phyloP scores from a whole-genome alignment of 164 flowering plant genomes.

The Paratinospora sagittata region DNA sequence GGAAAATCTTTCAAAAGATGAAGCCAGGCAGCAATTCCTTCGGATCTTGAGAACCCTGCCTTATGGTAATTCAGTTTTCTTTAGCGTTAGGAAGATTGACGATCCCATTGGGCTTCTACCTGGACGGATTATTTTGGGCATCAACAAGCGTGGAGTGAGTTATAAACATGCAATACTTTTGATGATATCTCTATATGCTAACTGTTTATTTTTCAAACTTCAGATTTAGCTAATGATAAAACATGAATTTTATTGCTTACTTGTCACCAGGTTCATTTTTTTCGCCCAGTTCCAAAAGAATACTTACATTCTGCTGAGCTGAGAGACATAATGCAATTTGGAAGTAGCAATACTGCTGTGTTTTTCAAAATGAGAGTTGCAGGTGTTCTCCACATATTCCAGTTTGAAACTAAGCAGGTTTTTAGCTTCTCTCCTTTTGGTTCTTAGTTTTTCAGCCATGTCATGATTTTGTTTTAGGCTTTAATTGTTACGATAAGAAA shows the following conservation, averaged over 20 bases:
- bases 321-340: slow-evolving; percentile 99
- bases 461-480: not conserved
- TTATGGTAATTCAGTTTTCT: slow-evolving; percentile 94
- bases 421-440: not conserved
- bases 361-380: slow-evolving; percentile 99
- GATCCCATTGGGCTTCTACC: slow-evolving; percentile 99
- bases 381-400: slow-evolving; percentile 96
- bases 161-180: not conserved
- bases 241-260: slow-evolving; percentile 12
- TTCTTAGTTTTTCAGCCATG: not conserved
- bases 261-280: slow-evolving; percentile 79
- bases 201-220: not conserved
- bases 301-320: slow-evolving; percentile 96
- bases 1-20: slow-evolving; percentile 88
- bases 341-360: slow-evolving; percentile 98
- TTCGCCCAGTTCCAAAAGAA: slow-evolving; percentile 99
- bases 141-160: slow-evolving; percentile 96
- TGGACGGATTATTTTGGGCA: slow-evolving; percentile 87
- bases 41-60: slow-evolving; percentile 81
- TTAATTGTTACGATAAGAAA: not conserved
- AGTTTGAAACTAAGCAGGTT: slow-evolving; percentile 99
- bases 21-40: slow-evolving; percentile 91
- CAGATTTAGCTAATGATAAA: not conserved
- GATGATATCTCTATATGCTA: too few relatives aligned
- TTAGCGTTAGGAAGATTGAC: slow-evolving; percentile 91